Base-by-base conservation (phyloP, 257 asterid species). In the Solanum pennellii region DNA sequence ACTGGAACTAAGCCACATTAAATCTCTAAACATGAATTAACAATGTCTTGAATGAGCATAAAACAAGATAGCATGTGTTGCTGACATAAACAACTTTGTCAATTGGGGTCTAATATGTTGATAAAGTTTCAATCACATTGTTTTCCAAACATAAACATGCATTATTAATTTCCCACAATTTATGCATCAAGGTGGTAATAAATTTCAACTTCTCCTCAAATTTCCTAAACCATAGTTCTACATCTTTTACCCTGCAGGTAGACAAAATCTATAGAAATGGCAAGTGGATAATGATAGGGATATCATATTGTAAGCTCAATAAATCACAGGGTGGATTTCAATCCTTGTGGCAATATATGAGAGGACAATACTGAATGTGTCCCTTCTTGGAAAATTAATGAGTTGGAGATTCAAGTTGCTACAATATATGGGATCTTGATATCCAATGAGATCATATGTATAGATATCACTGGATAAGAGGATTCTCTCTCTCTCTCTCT, bases 1-100 rank as follows among this genome's bases (percentile, higher is more conserved):
- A 98, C 98, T 60, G 97, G 98, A 84, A 92, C 94, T 83, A 97
- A 87, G 18, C 95, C 98, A 37, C 62, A 89, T 87, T 95, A 68
- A 95, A 76, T 42, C 89, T 97, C 95, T 95, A 94, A 15, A 90
- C 12, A 39, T 39, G 82, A 74, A 49, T 13, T 12, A 21, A 39
- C 56, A 31, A 0, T 21, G 20, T 4, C 27, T 60, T 60, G 1
- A 56, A 56, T 56, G 65, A 4, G 29, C 15, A 20, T 73, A 73
- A 73, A 35, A 18, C 16, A 73, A 73, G 82, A 73, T 37, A 35
- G 21, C 79, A 41, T 29, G 41, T 0, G 42, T 69, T 23, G 41
- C 41, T 29, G 37, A 35, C 80, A 33, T 37, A 73, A 33, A 35
- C 9, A 37, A 73, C 47, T 73, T 73, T 18, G 65, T 56, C 0